Percentiles rank a stretch among this genome's conserved stretches.
phyloP scores from a whole-genome alignment of 345 rosid species.

The Ceriops zippeliana region DNA sequence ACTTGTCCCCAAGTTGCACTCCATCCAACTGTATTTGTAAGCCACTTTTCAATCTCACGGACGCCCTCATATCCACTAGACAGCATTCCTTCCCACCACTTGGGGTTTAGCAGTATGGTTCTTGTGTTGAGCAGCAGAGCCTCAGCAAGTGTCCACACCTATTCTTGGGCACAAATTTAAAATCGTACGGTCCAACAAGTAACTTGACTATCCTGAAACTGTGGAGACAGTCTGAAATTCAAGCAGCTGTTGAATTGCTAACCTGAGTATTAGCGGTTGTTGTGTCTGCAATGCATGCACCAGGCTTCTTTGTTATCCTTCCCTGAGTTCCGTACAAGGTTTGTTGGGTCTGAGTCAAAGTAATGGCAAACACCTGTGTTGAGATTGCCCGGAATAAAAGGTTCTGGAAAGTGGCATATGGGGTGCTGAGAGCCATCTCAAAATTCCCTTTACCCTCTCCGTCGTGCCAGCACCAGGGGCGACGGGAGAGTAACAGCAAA shows the following conservation, averaged over 20 bases:
- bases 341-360: slow-evolving; percentile 92
- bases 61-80: slow-evolving; percentile 94
- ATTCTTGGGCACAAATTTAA: slow-evolving; percentile 8
- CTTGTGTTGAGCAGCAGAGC: slow-evolving; percentile 84
- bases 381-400: slow-evolving; percentile 92
- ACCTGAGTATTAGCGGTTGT: slow-evolving; percentile 97
- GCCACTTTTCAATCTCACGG: slow-evolving; percentile 92
- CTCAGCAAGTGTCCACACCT: slow-evolving; percentile 88
- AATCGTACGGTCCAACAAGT: slow-evolving; percentile 1
- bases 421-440: slow-evolving; percentile 90
- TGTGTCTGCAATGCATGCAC: slow-evolving; percentile 90
- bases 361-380: slow-evolving; percentile 93
- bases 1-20: slow-evolving; percentile 98
- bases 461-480: slow-evolving; percentile 82
- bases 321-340: slow-evolving; percentile 78
- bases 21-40: slow-evolving; percentile 95
- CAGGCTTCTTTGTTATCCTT: slow-evolving; percentile 87
- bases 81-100: slow-evolving; percentile 99
- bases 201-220: not conserved
- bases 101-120: slow-evolving; percentile 88
- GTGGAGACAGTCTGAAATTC: too few species aligned
- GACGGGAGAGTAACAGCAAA: too few species aligned
- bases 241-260: slow-evolving; percentile 1
- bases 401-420: slow-evolving; percentile 95
- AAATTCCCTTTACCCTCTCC: slow-evolving; percentile 77